Base-by-base conservation (phyloP, 495 filamentous ascomycete species). In the Amniculicola lignicola region DNA sequence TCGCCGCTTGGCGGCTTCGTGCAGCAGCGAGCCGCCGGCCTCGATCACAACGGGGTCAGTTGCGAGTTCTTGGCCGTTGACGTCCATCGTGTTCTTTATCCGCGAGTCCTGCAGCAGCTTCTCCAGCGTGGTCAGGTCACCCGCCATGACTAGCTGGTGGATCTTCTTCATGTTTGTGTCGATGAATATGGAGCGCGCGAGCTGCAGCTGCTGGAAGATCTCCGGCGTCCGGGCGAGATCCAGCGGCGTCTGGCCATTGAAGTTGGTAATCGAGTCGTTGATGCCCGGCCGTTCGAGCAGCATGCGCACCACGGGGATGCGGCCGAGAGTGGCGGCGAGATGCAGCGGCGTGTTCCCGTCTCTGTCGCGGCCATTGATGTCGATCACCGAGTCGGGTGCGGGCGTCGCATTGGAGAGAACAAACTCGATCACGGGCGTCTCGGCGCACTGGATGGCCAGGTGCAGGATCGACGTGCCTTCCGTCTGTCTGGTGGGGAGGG, bases 301-400 rank as follows among this genome's bases (percentile, higher is more conserved):
- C 27, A 95, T 76, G 10, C 83, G 81, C 16, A 98, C 89, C 3
- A 95, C 78, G 15, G 87, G 81, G 4, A 76, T 78, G 12, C 93
- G 79, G 1, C 91, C 90, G 38, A 96, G 84, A 62, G 81, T 79
- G 7, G 92, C 83, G 12, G 93, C 93, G 23, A 96, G 70, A 67
- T 98, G 93, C 23, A 98, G 78, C 2, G 94, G 87, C 0, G 90
- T 95, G 64, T 96, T 97, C 22, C 93, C 93, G 64, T 96, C 90
- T 44, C 85, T 83, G 62, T 98, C 93, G 23, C 87, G 85, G 23
- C 85, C 83, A 72, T 97, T 98, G 64, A 97, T 75, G 66, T 97
- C 88, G 43, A 94, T 72, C 69, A 69, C 15, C 73, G 69, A n/a
- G 72, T 74, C 18, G 63, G 72, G 28, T 12, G 11, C 47, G 9